Evolutionary conservation across 306 rosid species (phyloP).

Genomic region (Cucurbita pepo): DNA sequence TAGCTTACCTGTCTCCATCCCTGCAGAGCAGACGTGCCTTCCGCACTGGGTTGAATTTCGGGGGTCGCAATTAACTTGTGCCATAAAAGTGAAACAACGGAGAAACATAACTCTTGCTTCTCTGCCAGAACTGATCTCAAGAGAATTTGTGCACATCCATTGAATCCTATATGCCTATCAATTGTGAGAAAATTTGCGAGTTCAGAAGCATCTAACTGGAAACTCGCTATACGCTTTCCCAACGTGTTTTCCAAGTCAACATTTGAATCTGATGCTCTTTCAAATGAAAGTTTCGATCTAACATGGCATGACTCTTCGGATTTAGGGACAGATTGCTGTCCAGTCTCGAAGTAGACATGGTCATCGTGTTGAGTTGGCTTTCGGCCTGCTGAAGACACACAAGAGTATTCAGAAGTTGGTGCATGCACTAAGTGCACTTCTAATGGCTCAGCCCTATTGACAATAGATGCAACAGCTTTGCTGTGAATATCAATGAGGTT

Average conservation of each 20-base stretch:
- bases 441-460: conserved; percentile 80
- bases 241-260: conserved; percentile 31
- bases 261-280: conserved; percentile 25
- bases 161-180: conserved; percentile 91
- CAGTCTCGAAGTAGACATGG: conserved; percentile 27
- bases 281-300: conserved; percentile 23
- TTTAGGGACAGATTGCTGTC: conserved; percentile 28
- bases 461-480: conserved; percentile 84
- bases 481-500: conserved; percentile 89
- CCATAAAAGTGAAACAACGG: conserved; percentile 92
- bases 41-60: conserved; percentile 78
- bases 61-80: conserved; percentile 90
- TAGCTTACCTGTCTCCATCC: conserved; percentile 91
- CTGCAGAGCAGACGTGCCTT: conserved; percentile 96
- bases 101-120: conserved; percentile 86
- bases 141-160: conserved; percentile 62
- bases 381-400: conserved; percentile 19
- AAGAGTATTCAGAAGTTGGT: conserved; percentile 42
- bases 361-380: conserved; percentile 28
- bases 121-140: conserved; percentile 69
- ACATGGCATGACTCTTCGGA: conserved; percentile 21
- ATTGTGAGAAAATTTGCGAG: conserved; percentile 86
- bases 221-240: conserved; percentile 52
- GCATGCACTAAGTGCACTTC: conserved; percentile 58
- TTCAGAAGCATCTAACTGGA: conserved; percentile 79